Conservation (phyloP, 306 rosid genomes). For the Lathyrus aphaca region DNA sequence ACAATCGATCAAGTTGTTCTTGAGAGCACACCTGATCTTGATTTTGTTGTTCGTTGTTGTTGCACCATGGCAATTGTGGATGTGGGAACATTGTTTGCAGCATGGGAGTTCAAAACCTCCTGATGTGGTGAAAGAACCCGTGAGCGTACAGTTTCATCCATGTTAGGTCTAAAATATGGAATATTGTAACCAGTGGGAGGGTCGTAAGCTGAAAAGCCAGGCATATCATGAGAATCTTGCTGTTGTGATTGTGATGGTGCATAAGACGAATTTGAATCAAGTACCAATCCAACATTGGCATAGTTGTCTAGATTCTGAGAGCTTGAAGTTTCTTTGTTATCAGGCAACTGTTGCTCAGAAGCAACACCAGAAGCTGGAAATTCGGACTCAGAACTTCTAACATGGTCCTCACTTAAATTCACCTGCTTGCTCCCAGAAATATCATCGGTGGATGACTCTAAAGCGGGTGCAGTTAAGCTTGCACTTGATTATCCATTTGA, state of each 20-base stretch:
- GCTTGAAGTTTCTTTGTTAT: conserved; percentile 64
- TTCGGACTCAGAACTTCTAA: conserved; percentile 57
- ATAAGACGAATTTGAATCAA: conserved; percentile 65
- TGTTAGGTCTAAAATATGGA: conserved; percentile 77
- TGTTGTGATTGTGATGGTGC: conserved; percentile 61
- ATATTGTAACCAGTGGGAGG: conserved; percentile 76
- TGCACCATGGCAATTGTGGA: conserved; percentile 82
- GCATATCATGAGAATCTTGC: conserved; percentile 77
- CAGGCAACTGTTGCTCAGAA: conserved; percentile 68
- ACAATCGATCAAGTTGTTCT: no score
- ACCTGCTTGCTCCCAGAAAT: conserved; percentile 60
- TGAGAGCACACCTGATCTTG: no score
- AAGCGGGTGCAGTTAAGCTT: conserved; percentile 63
- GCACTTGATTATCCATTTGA: conserved; percentile 53
- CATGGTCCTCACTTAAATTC: conserved; percentile 59
- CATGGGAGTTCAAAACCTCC: conserved; percentile 71
- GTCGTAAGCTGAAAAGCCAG: conserved; percentile 91
- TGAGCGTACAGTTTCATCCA: conserved; percentile 73
- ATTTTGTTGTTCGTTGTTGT: conserved; percentile 64
- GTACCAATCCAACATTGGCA: conserved; percentile 73
- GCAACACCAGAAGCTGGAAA: conserved; percentile 64
- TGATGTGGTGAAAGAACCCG: conserved; percentile 71
- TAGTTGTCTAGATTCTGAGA: conserved; percentile 68
- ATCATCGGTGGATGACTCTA: conserved; percentile 64
- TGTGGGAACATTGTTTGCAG: conserved; percentile 57